Conservation (phyloP, 352 stramenopile species). For the Stramenopiles sp. region DNA sequence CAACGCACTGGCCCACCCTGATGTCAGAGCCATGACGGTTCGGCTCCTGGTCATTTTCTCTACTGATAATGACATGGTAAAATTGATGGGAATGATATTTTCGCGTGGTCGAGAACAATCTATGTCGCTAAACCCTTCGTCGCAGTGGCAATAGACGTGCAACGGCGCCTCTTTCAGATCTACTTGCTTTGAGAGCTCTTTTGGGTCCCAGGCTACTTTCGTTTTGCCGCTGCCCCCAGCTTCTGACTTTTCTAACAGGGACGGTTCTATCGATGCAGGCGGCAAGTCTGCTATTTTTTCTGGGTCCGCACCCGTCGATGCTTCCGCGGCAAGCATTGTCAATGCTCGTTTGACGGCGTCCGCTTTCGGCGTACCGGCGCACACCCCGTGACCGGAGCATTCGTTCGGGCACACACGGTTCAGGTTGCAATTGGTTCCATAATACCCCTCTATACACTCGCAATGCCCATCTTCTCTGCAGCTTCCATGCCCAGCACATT, state of each 20-base stretch:
- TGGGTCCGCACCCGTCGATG: neutral
- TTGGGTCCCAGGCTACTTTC: too few species aligned
- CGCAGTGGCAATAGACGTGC: neutral
- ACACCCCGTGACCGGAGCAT: neutral
- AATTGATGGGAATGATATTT: neutral
- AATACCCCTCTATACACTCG: neutral
- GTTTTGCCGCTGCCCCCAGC: too few species aligned
- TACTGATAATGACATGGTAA: neutral
- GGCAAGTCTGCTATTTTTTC: neutral
- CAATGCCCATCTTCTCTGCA: neutral
- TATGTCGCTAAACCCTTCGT: neutral
- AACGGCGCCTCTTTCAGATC: neutral
- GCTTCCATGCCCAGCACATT: neutral
- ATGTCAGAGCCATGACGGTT: neutral
- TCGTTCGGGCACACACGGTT: neutral
- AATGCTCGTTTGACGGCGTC: neutral
- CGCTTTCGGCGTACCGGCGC: neutral
- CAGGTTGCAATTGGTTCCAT: neutral
- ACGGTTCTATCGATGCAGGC: neutral
- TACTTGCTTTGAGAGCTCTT: too few species aligned
- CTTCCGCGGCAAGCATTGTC: neutral
- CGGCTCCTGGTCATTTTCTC: neutral
- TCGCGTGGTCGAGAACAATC: neutral
- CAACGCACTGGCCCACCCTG: neutral
- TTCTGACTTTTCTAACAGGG: neutral